Evolutionary conservation across 768 basidiomycete species (phyloP), one percentile per base, ranked within the genome.

Genomic region (Holtermanniella nyarrowii): DNA sequence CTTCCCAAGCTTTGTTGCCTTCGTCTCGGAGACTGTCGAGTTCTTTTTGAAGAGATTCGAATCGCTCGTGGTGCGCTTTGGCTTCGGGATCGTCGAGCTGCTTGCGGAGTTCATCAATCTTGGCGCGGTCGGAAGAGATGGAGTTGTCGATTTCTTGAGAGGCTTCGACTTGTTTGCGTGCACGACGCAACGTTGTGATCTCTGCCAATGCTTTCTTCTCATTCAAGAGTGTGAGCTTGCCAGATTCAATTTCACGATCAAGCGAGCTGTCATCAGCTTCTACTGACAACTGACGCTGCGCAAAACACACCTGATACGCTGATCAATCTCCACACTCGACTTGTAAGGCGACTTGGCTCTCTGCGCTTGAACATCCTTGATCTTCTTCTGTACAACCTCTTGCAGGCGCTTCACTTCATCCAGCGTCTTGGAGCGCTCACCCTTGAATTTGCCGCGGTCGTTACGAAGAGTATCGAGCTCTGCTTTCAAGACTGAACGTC

Each of bases 141-240:
- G 81, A 70, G 1, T 83, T 81, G 60, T 95, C 84, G 42, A 85
- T 78, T 0, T 79, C 74, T 59, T 87, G 81, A 76, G 91, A 89
- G 48, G 78, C 69, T 71, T 97, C 90, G 52, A 97, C 82, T 12
- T 75, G 74, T 67, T 78, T 82, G 47, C 88, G 82, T 53, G 73
- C 77, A 41, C 88, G 84, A 65, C 80, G 86, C 56, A 77, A 74
- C 42, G 78, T 77, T 55, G 77, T 80, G 55, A 99, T 93, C 62
- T 97, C 93, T 58, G 80, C 79, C n/a, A 99, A 78, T 3, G 90
- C 86, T 47, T 88, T 83, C 74, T 95, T 96, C 74, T 99, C 95
- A 51, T 95, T 91, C 23, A 83, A 89, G 53, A 97, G 78, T 68
- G 88, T 95, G 78, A 99, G 78, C 53, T 63, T 80, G 22, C 93